Conservation (phyloP, 1,284 basidiomycete genomes). For the Trametes hirsuta region DNA sequence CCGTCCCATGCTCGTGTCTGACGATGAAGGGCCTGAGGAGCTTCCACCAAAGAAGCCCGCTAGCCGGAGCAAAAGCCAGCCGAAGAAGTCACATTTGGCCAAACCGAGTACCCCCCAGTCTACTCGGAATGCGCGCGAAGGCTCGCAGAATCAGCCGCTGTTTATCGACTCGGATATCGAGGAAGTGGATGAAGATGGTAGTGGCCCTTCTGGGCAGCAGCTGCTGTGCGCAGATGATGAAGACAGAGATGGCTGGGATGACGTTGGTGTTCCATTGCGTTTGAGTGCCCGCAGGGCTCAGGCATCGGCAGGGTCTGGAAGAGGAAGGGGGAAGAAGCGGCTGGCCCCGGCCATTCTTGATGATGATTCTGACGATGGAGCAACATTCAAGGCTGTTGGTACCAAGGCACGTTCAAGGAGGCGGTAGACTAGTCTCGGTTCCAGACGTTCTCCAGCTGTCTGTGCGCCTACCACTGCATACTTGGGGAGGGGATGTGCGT, state of each 20-base stretch:
- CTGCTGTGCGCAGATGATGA: slow-evolving; percentile 9
- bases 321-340: slow-evolving; percentile 30
- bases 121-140: slow-evolving; percentile 11
- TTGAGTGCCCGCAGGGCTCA: slow-evolving; percentile 8
- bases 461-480: too few relatives aligned
- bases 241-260: slow-evolving; percentile 7
- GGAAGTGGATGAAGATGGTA: slow-evolving; percentile 7
- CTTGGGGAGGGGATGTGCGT: too few relatives aligned
- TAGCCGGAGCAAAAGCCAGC: slow-evolving; percentile 24
- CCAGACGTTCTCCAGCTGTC: background rate
- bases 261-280: slow-evolving; percentile 17
- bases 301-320: background rate
- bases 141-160: slow-evolving; percentile 25
- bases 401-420: slow-evolving; percentile 38
- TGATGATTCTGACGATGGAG: slow-evolving; percentile 73
- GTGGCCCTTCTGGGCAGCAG: slow-evolving; percentile 1
- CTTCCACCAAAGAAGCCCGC: slow-evolving; percentile 6
- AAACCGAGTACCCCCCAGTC: slow-evolving; percentile 8
- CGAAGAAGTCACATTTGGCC: background rate
- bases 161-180: slow-evolving; percentile 30
- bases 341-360: slow-evolving; percentile 48
- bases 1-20: slow-evolving; percentile 21
- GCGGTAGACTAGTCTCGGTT: background rate
- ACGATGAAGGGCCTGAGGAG: slow-evolving; percentile 41
- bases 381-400: slow-evolving; percentile 65